A percentile compares a stretch with the other conserved stretches of the same genome.
phyloP scores from a whole-genome alignment of 208 protist species.

The Acanthamoeba triangularis region DNA sequence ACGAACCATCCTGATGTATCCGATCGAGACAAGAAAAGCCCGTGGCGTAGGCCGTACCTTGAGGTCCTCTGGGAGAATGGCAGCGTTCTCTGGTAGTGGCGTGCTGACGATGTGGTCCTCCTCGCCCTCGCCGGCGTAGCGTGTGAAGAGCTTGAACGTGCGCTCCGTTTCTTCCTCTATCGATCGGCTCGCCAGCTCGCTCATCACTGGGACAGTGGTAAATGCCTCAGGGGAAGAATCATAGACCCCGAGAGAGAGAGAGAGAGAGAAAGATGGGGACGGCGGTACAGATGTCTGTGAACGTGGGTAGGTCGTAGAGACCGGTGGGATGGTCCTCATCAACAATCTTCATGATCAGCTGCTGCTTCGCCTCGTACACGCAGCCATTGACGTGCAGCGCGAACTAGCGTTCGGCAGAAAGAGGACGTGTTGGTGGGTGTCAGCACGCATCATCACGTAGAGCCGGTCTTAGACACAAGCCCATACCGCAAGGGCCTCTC shows the following conservation, averaged over 20 bases:
- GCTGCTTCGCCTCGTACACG: slow-evolving; percentile 48
- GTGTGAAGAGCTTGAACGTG: slow-evolving; percentile 24
- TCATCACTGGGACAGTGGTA: slow-evolving; percentile 25
- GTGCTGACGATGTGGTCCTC: slow-evolving; percentile 29
- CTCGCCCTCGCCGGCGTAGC: slow-evolving; percentile 17
- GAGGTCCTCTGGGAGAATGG: slow-evolving; percentile 31
- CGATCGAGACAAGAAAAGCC: too few species aligned
- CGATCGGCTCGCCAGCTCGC: slow-evolving; percentile 31
- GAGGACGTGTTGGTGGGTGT: not conserved
- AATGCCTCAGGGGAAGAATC: not conserved
- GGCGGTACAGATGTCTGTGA: slow-evolving; percentile 19
- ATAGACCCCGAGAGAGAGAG: not conserved
- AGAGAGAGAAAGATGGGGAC: not conserved
- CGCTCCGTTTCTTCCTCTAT: slow-evolving; percentile 21
- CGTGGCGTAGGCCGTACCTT: not conserved
- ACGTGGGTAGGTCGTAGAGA: slow-evolving; percentile 22
- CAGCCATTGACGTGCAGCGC: slow-evolving; percentile 36
- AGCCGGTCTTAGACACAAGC: too few species aligned
- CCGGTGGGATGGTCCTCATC: slow-evolving; percentile 9
- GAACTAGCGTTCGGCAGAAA: not conserved
- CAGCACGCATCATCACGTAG: too few species aligned
- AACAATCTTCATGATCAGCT: slow-evolving; percentile 61
- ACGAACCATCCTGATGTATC: too few species aligned
- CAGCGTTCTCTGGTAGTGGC: not conserved
- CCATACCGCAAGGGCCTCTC: not conserved